Evolutionary conservation across 129 eudicot genomes (phyloP).

Genomic region (Smallanthus sonchifolius): DNA sequence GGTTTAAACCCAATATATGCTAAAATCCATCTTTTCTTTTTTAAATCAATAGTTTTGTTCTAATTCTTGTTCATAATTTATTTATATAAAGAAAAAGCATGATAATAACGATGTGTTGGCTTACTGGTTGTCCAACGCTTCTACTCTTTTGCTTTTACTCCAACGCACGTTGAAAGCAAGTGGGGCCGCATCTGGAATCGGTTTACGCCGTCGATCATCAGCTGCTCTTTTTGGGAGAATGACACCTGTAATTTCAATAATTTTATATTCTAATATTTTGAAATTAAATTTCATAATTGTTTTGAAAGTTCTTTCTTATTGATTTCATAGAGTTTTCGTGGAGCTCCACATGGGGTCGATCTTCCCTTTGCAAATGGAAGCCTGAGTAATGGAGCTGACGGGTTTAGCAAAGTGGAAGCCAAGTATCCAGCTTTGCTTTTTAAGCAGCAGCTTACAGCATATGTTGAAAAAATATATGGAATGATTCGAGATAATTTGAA

Average conservation of each 20-base stretch:
- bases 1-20: conserved; percentile 38
- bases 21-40: background rate
- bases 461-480: conserved; percentile 93
- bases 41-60: background rate
- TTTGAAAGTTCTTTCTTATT: conserved; percentile 17
- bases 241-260: conserved; percentile 45
- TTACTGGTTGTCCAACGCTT: conserved; percentile 93
- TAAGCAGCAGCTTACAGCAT: conserved; percentile 98
- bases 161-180: conserved; percentile 90
- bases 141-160: conserved; percentile 82
- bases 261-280: conserved; percentile 8
- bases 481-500: conserved; percentile 87
- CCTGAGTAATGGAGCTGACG: conserved; percentile 54
- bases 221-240: conserved; percentile 81
- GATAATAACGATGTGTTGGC: conserved; percentile 81
- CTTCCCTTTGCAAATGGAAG: conserved; percentile 57
- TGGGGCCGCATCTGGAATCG: conserved; percentile 66
- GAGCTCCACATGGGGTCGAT: conserved; percentile 69
- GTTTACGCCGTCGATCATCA: conserved; percentile 80
- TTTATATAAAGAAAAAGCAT: conserved; percentile 50
- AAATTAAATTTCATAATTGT: background rate
- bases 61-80: conserved; percentile 1
- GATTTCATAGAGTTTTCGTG: conserved; percentile 69
- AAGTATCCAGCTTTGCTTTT: conserved; percentile 96
- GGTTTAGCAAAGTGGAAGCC: conserved; percentile 89